phyloP scores from a whole-genome alignment of 495 filamentous ascomycete species.

The Aspergillus biplanus region DNA sequence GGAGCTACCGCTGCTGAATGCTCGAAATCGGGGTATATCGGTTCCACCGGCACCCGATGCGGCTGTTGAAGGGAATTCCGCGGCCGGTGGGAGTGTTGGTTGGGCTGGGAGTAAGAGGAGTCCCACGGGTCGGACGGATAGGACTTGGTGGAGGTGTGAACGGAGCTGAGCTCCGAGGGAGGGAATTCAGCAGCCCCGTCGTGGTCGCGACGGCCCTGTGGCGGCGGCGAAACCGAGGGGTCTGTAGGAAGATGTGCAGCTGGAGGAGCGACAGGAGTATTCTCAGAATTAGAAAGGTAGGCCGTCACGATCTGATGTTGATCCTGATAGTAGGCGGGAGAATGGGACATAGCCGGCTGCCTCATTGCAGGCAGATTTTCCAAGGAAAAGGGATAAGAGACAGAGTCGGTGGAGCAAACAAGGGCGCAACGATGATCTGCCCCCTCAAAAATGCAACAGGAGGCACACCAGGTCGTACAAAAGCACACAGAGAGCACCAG shows the following conservation, averaged over 20 bases:
- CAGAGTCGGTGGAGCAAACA: constrained; percentile 28
- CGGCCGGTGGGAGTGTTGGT: constrained; percentile 12
- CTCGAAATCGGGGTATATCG: constrained; percentile 16
- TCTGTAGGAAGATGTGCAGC: constrained; percentile 30
- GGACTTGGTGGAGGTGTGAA: constrained; percentile 9
- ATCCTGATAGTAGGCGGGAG: constrained; percentile 43
- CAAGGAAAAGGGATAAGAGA: constrained; percentile 19
- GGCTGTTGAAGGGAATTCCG: constrained; percentile 4
- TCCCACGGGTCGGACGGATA: constrained; percentile 24
- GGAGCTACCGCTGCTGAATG: constrained; percentile 18
- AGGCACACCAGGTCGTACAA: constrained; percentile 40
- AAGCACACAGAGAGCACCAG: constrained; percentile 41
- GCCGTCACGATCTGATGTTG: constrained; percentile 31
- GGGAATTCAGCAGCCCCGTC: constrained; percentile 12
- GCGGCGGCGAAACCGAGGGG: constrained; percentile 19
- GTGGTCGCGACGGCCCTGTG: constrained; percentile 9
- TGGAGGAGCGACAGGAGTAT: constrained; percentile 25
- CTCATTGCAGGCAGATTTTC: constrained; percentile 35
- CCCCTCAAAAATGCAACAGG: constrained; percentile 28
- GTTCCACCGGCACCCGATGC: constrained; percentile 20
- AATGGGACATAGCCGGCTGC: constrained; percentile 48
- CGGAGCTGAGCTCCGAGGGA: constrained; percentile 19
- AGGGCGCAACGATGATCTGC: constrained; percentile 22
- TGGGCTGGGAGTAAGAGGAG: constrained; percentile 14
- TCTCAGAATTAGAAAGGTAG: constrained; percentile 28